phyloP scores from a whole-genome alignment of 2,329 filamentous ascomycete species.

The Alternaria sp. region DNA sequence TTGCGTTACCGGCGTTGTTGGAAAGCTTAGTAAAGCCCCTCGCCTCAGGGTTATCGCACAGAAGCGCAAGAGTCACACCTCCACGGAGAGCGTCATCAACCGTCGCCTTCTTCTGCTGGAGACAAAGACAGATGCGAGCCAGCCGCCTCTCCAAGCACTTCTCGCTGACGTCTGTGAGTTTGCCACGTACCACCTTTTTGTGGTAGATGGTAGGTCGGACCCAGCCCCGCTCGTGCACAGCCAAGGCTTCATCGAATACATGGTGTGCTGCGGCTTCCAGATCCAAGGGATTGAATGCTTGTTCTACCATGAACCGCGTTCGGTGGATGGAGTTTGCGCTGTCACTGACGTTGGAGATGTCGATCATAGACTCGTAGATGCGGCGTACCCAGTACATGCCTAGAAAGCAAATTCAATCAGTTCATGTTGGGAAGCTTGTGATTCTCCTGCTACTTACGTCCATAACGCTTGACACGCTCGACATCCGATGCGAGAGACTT shows the following conservation, averaged over 20 bases:
- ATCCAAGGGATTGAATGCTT: constrained; percentile 24
- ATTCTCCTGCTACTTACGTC: constrained; percentile 23
- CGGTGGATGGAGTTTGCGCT: constrained; percentile 23
- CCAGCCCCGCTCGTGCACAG: constrained; percentile 40
- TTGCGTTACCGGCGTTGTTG: constrained; percentile 38
- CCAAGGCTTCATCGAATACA: constrained; percentile 38
- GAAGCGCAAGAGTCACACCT: constrained; percentile 32
- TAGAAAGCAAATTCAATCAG: constrained; percentile 10
- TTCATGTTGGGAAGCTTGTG: neutral
- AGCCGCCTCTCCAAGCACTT: constrained; percentile 34
- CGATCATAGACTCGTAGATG: constrained; percentile 44
- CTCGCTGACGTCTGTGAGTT: constrained; percentile 26
- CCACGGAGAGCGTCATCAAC: constrained; percentile 41
- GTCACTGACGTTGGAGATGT: constrained; percentile 31
- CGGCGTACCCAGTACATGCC: constrained; percentile 43
- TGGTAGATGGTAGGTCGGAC: constrained; percentile 30
- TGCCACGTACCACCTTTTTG: constrained; percentile 37
- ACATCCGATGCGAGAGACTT: constrained; percentile 29
- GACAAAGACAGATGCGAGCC: constrained; percentile 27
- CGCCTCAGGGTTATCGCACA: constrained; percentile 38
- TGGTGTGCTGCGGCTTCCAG: constrained; percentile 43
- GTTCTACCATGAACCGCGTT: constrained; percentile 23
- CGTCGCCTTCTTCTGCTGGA: constrained; percentile 34
- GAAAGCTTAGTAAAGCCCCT: constrained; percentile 30
- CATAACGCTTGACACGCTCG: constrained; percentile 30